A percentile compares a stretch with the other conserved stretches of the same genome.
Evolutionary conservation across 768 basidiomycete genomes (phyloP).

Genomic region (Lyophyllum decastes): DNA sequence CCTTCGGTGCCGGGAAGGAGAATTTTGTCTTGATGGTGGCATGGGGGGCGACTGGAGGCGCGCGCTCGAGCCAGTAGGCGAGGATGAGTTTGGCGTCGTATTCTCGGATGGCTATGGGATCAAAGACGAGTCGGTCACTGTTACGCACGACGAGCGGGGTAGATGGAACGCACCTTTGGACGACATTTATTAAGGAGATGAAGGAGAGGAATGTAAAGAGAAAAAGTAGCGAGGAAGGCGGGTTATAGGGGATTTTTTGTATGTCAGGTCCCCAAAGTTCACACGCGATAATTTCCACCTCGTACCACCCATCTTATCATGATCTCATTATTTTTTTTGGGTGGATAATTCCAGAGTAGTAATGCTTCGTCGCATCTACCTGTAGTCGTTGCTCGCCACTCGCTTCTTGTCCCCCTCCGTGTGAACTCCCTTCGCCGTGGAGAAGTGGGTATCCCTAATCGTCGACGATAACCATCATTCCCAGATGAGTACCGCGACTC

Average conservation of each 20-base stretch:
- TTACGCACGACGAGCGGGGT: background rate
- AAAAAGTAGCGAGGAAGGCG: slow-evolving; percentile 13
- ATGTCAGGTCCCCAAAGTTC: slow-evolving; percentile 25
- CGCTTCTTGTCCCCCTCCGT: background rate
- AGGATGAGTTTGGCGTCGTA: slow-evolving; percentile 98
- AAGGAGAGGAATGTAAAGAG: slow-evolving; percentile 15
- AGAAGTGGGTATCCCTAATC: background rate
- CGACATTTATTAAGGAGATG: slow-evolving; percentile 36
- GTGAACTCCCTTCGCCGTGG: background rate
- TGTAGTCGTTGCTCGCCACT: background rate
- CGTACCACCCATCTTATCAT: slow-evolving; percentile 17
- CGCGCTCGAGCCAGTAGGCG: slow-evolving; percentile 95
- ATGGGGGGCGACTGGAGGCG: slow-evolving; percentile 75
- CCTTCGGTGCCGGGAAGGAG: slow-evolving; percentile 65
- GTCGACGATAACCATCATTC: background rate
- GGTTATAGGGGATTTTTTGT: slow-evolving; percentile 22
- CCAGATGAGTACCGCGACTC: background rate
- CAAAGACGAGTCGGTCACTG: slow-evolving; percentile 8
- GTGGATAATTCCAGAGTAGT: background rate
- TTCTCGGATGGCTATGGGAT: slow-evolving; percentile 73
- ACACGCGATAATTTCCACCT: slow-evolving; percentile 22
- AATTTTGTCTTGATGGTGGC: slow-evolving; percentile 57
- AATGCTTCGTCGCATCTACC: background rate
- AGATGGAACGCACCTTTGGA: slow-evolving; percentile 37
- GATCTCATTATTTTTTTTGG: slow-evolving; percentile 13